Base-by-base conservation (phyloP, 2,329 filamentous ascomycete genomes). In the Hansfordia pulvinata region DNA sequence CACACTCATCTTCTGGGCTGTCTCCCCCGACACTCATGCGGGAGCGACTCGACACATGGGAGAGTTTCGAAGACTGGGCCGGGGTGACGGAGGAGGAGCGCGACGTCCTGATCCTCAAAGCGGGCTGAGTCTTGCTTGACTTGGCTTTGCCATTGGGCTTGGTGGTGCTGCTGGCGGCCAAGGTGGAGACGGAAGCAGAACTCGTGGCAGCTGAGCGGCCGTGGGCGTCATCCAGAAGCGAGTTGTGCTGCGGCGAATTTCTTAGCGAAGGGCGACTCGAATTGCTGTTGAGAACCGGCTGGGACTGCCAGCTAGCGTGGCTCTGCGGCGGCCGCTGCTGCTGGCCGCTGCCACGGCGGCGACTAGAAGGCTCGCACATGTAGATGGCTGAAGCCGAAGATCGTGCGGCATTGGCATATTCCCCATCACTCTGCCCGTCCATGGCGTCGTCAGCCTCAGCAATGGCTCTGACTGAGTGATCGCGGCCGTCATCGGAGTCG, bases 391-490 rank as follows among this genome's bases (percentile, higher is more conserved):
- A n/a, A n/a, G n/a, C n/a, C n/a, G n/a, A n/a, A n/a, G n/a, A n/a
- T n/a, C n/a, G n/a, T n/a, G n/a, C n/a, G n/a, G n/a, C n/a, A n/a
- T n/a, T n/a, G n/a, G n/a, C n/a, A n/a, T n/a, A n/a, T n/a, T n/a
- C n/a, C n/a, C n/a, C n/a, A n/a, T n/a, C n/a, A n/a, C n/a, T n/a
- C n/a, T n/a, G n/a, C n/a, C n/a, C n/a, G n/a, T n/a, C n/a, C n/a
- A n/a, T 40, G 34, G 60, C 53, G 42, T 62, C 55, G 28, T 64
- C 58, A 44, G 61, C 55, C 39, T 70, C 66, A 20, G 56, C 67
- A 30, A 68, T 71, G 25, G 58, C 68, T 14, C 12, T 14, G 14
- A 62, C 63, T 8, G 63, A 69, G 41, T 61, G 64, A 28, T 72
- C 68, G 37, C 65, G 60, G 25, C 41, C 46, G 19, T 41, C 40